Conservation (phyloP, 768 basidiomycete species). For the Hygrocybe punicea region DNA sequence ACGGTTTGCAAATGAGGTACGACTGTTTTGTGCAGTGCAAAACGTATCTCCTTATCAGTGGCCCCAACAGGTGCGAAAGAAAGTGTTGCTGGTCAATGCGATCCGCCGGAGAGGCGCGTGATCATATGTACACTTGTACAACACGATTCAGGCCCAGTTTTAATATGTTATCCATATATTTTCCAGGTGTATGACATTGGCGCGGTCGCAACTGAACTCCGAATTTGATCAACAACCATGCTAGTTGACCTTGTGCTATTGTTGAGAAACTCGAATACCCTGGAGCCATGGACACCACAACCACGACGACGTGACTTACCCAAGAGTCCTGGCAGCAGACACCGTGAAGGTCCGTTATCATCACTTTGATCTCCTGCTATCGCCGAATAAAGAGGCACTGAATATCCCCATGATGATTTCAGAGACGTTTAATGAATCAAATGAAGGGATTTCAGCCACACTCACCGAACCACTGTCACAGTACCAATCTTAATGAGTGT, state of each 20-base stretch:
- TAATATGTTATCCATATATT: background rate
- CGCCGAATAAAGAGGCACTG: background rate
- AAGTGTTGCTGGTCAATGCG: slow-evolving; percentile 74
- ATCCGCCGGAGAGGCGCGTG: slow-evolving; percentile 75
- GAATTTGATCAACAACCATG: background rate
- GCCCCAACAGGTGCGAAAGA: slow-evolving; percentile 68
- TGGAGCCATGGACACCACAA: too few relatives aligned
- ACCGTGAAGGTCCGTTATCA: background rate
- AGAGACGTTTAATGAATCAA: background rate
- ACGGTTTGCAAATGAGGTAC: slow-evolving; percentile 74
- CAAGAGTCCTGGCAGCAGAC: background rate
- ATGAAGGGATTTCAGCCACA: background rate
- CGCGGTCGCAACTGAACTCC: background rate
- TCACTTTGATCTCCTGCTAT: background rate
- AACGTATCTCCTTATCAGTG: slow-evolving; percentile 7
- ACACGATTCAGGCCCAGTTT: background rate
- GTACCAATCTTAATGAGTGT: background rate
- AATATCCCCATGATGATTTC: background rate
- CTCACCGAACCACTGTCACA: background rate
- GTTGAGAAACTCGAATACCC: too few relatives aligned
- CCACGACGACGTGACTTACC: background rate
- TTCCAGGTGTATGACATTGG: background rate
- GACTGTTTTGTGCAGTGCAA: slow-evolving; percentile 19
- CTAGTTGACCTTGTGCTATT: background rate
- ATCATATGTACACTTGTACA: slow-evolving; percentile 6